These are phyloP conservation scores for Vitis riparia DNA, from an alignment of 164 flowering plant genomes.

Conservation along the genomic window DNA sequence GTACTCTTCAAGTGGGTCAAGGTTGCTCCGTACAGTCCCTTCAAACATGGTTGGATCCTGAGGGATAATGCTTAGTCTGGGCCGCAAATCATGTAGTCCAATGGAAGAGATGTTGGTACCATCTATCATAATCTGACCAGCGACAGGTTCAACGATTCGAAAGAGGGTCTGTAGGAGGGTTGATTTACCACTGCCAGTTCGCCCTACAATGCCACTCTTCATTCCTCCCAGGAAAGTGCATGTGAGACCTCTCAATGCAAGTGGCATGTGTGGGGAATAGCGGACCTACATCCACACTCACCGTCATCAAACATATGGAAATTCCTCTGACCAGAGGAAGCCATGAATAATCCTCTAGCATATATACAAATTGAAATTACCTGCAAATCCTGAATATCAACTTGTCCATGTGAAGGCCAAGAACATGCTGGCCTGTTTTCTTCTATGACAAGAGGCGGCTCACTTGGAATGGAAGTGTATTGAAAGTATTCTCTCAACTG, in stretches of 20 bases:
- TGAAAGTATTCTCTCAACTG: too few species aligned
- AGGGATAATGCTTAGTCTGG: slow-evolving; percentile 72
- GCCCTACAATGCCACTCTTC: slow-evolving; percentile 84
- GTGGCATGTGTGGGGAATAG: slow-evolving; percentile 83
- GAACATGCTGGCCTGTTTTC: too few species aligned
- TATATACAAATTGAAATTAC: slow-evolving; percentile 24
- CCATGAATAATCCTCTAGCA: not conserved
- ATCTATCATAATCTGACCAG: slow-evolving; percentile 61
- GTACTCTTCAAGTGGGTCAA: slow-evolving; percentile 81
- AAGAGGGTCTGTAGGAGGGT: slow-evolving; percentile 79
- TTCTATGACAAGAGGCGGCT: too few species aligned
- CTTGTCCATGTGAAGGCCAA: slow-evolving; percentile 37
- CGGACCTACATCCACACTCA: slow-evolving; percentile 45
- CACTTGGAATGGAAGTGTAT: too few species aligned
- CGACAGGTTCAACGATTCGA: slow-evolving; percentile 64
- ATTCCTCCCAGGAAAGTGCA: slow-evolving; percentile 71
- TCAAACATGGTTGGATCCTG: slow-evolving; percentile 95
- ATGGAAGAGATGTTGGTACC: slow-evolving; percentile 57
- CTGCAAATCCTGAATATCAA: slow-evolving; percentile 56
- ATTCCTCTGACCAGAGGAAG: too few species aligned
- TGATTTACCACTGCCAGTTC: slow-evolving; percentile 88
- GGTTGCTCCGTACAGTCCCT: slow-evolving; percentile 69
- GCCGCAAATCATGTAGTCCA: slow-evolving; percentile 77
- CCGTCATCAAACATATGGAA: not conserved
- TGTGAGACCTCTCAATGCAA: slow-evolving; percentile 68